These are phyloP conservation scores for Cunninghamia lanceolata DNA, from an alignment of 75 land plant species.

Conservation along the genomic window DNA sequence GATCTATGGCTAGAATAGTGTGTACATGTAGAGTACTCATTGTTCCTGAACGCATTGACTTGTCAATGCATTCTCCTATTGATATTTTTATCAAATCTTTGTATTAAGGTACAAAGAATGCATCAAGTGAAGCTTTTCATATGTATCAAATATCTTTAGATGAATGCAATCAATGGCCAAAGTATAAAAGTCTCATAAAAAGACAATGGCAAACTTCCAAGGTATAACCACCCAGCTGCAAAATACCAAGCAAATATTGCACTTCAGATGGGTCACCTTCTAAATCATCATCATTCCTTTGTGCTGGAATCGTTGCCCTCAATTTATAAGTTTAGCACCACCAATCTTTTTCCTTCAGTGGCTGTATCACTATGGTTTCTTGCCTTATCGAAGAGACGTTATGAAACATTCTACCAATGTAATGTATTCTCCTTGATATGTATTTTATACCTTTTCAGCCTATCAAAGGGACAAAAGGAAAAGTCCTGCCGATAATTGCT, in stretches of 20 bases:
- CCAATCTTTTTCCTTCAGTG: background rate
- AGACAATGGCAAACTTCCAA: background rate
- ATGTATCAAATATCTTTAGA: background rate
- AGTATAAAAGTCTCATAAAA: background rate
- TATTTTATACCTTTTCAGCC: too few species aligned
- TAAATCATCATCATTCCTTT: background rate
- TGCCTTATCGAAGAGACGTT: too few species aligned
- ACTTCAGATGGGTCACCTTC: too few species aligned
- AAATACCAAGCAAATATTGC: too few species aligned
- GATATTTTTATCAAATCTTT: too few species aligned
- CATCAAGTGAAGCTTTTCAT: background rate
- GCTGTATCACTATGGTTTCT: too few species aligned
- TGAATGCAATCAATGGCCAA: slow-evolving; percentile 7
- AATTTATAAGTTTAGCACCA: background rate
- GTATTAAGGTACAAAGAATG: too few species aligned
- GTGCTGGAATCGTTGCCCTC: background rate
- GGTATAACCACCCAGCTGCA: background rate
- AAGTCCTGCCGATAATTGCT: too few species aligned
- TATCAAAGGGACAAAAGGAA: too few species aligned
- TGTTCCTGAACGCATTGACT: slow-evolving; percentile 96
- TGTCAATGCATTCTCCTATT: slow-evolving; percentile 77
- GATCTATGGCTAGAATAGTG: slow-evolving; percentile 98
- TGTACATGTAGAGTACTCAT: slow-evolving; percentile 97
- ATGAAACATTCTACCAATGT: too few species aligned
- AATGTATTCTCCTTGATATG: too few species aligned